Evolutionary conservation across 805 yeast species (phyloP).

Genomic region (Yarrowia sp.): DNA sequence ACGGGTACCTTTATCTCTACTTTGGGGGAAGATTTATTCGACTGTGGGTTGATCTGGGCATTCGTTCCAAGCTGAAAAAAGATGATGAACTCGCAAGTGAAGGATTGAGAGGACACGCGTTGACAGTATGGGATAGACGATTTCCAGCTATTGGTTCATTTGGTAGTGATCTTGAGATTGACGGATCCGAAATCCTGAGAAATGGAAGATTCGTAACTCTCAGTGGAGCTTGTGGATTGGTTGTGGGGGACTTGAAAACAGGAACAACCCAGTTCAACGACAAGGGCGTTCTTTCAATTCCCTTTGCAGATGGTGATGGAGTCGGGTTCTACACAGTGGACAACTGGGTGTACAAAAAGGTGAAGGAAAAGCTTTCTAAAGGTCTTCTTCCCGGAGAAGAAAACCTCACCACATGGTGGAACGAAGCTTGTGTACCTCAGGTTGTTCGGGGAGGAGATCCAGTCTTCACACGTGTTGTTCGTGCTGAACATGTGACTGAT

Average conservation of each 20-base stretch:
- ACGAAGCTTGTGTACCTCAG: not conserved
- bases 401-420: not conserved
- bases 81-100: not conserved
- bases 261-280: slow-evolving; percentile 1
- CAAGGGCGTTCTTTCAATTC: not conserved
- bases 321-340: slow-evolving; percentile 2
- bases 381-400: not conserved
- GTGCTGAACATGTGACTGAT: not conserved
- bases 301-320: not conserved
- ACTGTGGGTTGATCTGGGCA: not conserved
- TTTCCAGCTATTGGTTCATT: not conserved
- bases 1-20: not conserved
- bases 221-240: not conserved
- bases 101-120: not conserved
- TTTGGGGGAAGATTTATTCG: not conserved
- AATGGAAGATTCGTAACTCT: not conserved
- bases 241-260: not conserved
- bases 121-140: not conserved
- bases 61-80: not conserved
- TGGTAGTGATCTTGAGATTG: not conserved
- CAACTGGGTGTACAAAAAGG: slow-evolving; percentile 3
- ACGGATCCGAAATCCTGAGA: not conserved
- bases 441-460: not conserved
- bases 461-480: not conserved
- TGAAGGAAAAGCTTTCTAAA: not conserved